Conservation (phyloP, 768 basidiomycete genomes). For the Chiua virens region DNA sequence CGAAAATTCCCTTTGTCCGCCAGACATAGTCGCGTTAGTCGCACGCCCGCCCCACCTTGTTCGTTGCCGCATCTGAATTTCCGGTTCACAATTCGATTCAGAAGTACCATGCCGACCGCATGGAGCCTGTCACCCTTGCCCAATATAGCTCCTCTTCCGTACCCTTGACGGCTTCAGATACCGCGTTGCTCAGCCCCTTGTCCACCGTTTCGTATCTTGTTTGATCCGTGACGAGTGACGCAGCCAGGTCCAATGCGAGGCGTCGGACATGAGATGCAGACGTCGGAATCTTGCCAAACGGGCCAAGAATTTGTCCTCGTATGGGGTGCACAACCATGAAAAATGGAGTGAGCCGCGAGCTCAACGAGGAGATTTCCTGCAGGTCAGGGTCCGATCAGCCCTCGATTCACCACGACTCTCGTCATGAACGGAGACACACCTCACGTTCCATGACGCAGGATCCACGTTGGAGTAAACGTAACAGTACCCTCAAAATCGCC, state of each 20-base stretch:
- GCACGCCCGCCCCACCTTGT: neutral
- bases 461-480: constrained; percentile 59
- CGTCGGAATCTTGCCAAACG: constrained; percentile 66
- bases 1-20: neutral
- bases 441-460: constrained; percentile 42
- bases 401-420: constrained; percentile 1
- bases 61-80: neutral
- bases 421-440: constrained; percentile 36
- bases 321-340: constrained; percentile 76
- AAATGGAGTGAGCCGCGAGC: constrained; percentile 70
- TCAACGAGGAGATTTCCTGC: constrained; percentile 51
- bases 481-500: constrained; percentile 61
- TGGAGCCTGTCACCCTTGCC: constrained; percentile 32
- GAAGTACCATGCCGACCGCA: constrained; percentile 3
- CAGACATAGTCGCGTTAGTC: neutral
- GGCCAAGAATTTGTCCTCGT: constrained; percentile 73
- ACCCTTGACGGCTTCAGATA: constrained; percentile 27
- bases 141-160: constrained; percentile 30
- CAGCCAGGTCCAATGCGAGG: constrained; percentile 65
- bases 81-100: neutral
- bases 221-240: constrained; percentile 27
- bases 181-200: constrained; percentile 21
- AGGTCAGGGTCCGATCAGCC: constrained; percentile 14
- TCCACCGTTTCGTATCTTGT: constrained; percentile 8
- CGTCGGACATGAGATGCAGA: constrained; percentile 42